Evolutionary conservation across 805 yeast species (phyloP), one percentile per base, ranked within the genome.

Genomic region (Metschnikowia gelsemii): DNA sequence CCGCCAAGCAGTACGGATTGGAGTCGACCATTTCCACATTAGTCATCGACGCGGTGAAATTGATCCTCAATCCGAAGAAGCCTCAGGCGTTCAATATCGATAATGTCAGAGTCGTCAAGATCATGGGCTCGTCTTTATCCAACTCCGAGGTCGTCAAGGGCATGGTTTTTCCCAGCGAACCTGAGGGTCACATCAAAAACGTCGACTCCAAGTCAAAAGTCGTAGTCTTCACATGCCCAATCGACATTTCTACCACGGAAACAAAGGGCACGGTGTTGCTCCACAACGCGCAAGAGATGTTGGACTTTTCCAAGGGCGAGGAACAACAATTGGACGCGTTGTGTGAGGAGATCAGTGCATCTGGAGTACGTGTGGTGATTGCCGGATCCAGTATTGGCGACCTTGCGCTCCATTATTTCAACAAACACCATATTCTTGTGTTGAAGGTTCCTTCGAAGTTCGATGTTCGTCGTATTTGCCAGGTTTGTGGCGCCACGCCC

Each of bases 401-500:
- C 55, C 72, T 93, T 46, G 96, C 97, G 4, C 76, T 88, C 58
- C 98, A 93, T 67, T 93, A 87, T 64, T 72, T 93, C 63, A 87
- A 91, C 72, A 83, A 93, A 66, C 81, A 86, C 61, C 84, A 81
- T 23, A 83, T 93, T 33, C 70, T 93, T 48, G 91, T 90, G 12
- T 75, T 93, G 66, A 84, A 84, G 59, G 95, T 93, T 32, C 91
- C 95, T 48, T 84, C 95, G 51, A 93, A 93, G 62, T 93, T 93
- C 58, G 99, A 93, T 57, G 68, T 93, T 48, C 84, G 97, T 73
- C 82, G 99, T 64, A 73, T 93, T 47, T 85, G 95, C 58, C 84
- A 96, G 63, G 98, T 93, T 13, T 90, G 96, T 66, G 98, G 98
- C 35, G 97, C 97, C 32, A 85, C 97, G 20, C 97, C 98, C 43